A percentile compares a stretch with the other conserved stretches of the same genome.
Conservation (phyloP, 2,329 filamentous ascomycete species). For the Fusarium verticillioides region DNA sequence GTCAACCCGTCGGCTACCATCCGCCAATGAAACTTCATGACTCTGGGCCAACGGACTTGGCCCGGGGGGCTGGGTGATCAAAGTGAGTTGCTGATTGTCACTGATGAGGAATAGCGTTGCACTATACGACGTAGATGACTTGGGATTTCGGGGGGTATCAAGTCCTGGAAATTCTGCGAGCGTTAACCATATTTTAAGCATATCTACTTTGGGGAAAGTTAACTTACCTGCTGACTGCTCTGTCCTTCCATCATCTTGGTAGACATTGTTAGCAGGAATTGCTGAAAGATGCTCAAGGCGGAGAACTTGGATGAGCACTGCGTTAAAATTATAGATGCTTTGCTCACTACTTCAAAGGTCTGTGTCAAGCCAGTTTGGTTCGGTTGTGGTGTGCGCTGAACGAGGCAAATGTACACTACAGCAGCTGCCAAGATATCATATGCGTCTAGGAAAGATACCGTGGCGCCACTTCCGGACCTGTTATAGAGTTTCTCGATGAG, state of each 20-base stretch:
- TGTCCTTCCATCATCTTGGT: conserved; percentile 17
- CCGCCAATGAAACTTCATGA: neutral
- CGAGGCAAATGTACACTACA: neutral
- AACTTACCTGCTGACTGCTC: neutral
- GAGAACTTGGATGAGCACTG: conserved; percentile 21
- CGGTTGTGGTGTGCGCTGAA: neutral
- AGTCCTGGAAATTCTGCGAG: neutral
- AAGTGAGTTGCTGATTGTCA: neutral
- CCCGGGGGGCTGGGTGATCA: neutral
- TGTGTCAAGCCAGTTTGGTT: conserved; percentile 9
- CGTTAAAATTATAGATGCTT: conserved; percentile 11
- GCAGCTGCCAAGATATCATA: conserved; percentile 24
- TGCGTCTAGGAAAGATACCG: conserved; percentile 22
- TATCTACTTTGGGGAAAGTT: fast-evolving
- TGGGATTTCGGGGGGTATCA: conserved; percentile 11
- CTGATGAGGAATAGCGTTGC: neutral
- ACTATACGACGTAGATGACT: conserved; percentile 9
- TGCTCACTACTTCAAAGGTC: conserved; percentile 22
- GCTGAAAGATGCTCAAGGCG: conserved; percentile 4
- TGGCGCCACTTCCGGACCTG: neutral
- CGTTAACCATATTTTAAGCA: neutral
- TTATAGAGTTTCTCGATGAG: conserved; percentile 15
- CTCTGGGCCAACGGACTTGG: neutral
- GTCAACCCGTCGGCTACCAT: neutral
- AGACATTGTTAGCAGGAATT: conserved; percentile 3